Evolutionary conservation across 75 land plant species (phyloP).

Genomic region (Larix kaempferi): DNA sequence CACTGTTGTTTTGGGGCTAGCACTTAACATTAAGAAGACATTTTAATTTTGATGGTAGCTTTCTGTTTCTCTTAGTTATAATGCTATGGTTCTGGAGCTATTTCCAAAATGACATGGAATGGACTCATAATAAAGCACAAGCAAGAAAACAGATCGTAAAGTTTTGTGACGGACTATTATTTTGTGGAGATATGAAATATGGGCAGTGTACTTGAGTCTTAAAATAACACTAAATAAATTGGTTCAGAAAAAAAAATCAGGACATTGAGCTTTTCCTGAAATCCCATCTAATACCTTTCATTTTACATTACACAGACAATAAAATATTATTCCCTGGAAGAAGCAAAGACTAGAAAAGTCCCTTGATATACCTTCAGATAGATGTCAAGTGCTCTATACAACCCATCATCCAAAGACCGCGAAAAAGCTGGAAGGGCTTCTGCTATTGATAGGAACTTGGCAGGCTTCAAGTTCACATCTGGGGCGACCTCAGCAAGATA

Average conservation of each 20-base stretch:
- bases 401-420: conserved; percentile 78
- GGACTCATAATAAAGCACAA: too few relatives aligned
- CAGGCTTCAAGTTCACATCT: conserved; percentile 71
- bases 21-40: too few relatives aligned
- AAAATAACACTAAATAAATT: not conserved
- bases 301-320: not conserved
- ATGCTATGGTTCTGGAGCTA: too few relatives aligned
- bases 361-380: conserved; percentile 61
- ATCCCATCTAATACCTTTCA: too few relatives aligned
- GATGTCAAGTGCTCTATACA: conserved; percentile 86
- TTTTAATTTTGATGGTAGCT: too few relatives aligned
- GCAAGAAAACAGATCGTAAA: too few relatives aligned
- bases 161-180: too few relatives aligned
- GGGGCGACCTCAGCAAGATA: conserved; percentile 89
- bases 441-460: conserved; percentile 56
- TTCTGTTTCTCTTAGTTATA: too few relatives aligned
- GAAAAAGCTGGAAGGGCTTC: conserved; percentile 69
- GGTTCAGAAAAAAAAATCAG: not conserved
- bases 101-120: too few relatives aligned
- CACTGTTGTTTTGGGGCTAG: too few relatives aligned
- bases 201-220: not conserved
- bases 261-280: too few relatives aligned
- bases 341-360: not conserved
- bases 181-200: not conserved
- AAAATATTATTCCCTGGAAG: not conserved